Conservation (phyloP, 23 red algal species). For the Rhodosorus marinus region DNA sequence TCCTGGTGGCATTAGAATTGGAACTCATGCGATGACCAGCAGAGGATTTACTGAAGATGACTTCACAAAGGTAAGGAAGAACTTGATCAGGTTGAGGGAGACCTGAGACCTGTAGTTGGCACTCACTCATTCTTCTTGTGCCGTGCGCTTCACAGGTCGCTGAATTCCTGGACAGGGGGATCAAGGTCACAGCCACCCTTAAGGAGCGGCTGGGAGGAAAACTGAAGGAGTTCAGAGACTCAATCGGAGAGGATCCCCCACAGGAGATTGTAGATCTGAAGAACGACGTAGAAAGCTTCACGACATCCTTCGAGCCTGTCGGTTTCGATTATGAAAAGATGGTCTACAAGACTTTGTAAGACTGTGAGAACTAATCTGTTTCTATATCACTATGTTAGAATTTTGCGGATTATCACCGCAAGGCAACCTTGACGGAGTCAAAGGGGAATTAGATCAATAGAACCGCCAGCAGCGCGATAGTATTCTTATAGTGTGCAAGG, state of each 20-base stretch:
- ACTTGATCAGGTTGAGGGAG: no score
- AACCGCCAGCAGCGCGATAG: no score
- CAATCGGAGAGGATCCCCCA: slow-evolving; percentile 13
- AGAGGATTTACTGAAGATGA: slow-evolving; percentile 78
- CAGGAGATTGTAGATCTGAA: slow-evolving; percentile 54
- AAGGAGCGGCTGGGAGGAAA: slow-evolving; percentile 54
- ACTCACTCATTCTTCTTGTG: no score
- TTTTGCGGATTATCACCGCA: no score
- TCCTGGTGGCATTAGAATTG: slow-evolving; percentile 81
- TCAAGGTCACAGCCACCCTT: slow-evolving; percentile 42
- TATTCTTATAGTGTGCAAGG: no score
- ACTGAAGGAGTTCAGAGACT: slow-evolving; percentile 52
- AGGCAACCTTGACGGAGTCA: no score
- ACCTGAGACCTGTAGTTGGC: no score
- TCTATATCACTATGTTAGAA: no score
- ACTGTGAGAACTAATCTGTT: not conserved
- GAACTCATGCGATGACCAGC: slow-evolving; percentile 72
- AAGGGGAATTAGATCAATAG: no score
- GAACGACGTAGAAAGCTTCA: slow-evolving; percentile 63
- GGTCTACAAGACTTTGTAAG: slow-evolving; percentile 9
- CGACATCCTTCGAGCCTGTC: slow-evolving; percentile 54
- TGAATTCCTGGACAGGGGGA: slow-evolving; percentile 52
- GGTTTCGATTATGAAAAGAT: slow-evolving; percentile 47
- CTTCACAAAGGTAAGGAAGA: slow-evolving; percentile 68
- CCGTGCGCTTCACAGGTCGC: no score